phyloP scores from a whole-genome alignment of 179 eudicot genomes.

The Beta corolliflora region DNA sequence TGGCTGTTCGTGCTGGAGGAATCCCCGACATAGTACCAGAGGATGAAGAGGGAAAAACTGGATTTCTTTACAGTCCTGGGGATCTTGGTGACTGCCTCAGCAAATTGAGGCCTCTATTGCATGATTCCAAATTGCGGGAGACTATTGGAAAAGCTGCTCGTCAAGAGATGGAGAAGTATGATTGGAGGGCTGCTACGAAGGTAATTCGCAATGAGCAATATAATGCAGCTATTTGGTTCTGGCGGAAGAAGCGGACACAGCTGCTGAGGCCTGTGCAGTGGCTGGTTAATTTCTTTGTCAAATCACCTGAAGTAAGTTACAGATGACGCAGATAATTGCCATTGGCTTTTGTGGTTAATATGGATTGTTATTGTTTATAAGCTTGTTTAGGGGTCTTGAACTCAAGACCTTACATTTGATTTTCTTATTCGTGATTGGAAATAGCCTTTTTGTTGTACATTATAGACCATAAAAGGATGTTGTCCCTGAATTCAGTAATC shows the following conservation, averaged over 20 bases:
- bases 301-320: slow-evolving; percentile 50
- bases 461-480: slow-evolving; percentile 22
- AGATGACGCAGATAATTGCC: slow-evolving; percentile 32
- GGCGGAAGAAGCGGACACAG: slow-evolving; percentile 71
- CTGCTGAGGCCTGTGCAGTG: slow-evolving; percentile 62
- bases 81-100: slow-evolving; percentile 71
- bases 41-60: slow-evolving; percentile 74
- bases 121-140: slow-evolving; percentile 53
- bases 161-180: slow-evolving; percentile 83
- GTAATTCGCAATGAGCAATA: slow-evolving; percentile 74
- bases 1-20: slow-evolving; percentile 95
- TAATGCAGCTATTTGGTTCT: slow-evolving; percentile 90
- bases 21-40: slow-evolving; percentile 82
- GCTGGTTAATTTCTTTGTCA: slow-evolving; percentile 44
- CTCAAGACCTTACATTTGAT: slow-evolving; percentile 9
- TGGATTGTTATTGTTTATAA: slow-evolving; percentile 8
- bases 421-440: slow-evolving; percentile 18
- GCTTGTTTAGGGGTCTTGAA: slow-evolving; percentile 18
- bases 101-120: slow-evolving; percentile 65
- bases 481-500: slow-evolving; percentile 10
- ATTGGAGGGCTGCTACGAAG: slow-evolving; percentile 81
- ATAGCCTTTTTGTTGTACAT: slow-evolving; percentile 32
- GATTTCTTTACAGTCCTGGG: slow-evolving; percentile 71
- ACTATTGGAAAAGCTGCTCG: slow-evolving; percentile 80
- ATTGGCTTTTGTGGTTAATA: not conserved